Evolutionary conservation across 192 early-diverging fungal genomes (phyloP), one percentile per base, ranked within the genome.

Genomic region (Dispira simplex): DNA sequence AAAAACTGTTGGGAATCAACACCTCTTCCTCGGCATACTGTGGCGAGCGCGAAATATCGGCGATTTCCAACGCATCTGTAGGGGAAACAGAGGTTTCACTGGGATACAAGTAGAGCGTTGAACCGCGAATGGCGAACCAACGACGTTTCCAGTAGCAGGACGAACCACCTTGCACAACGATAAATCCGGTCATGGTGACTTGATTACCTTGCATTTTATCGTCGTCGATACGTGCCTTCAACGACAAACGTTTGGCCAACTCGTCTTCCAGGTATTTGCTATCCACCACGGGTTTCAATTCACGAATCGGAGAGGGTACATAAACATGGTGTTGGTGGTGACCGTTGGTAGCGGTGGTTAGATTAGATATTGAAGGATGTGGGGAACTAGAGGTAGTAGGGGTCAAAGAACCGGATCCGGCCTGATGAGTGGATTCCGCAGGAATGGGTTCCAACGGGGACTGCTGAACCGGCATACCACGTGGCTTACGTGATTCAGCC

Each of bases 81-180:
- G 75, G 75, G 4, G 65, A 58, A 26, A 73, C 70, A 20, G 68
- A 70, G 26, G 65, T 70, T 59, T 77, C 75, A 39, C 80, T 80
- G 13, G 75, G 67, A 65, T 76, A 83, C 14, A 81, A 64, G 0
- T 70, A 69, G 18, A 83, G 46, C 23, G 62, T 71, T 46, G 73
- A 71, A 23, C 75, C 76, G n/a, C 73, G 71, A 66, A 83, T 75
- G 43, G 72, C 66, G 67, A 82, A 83, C 65, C 72, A 83, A 11
- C 82, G 76, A 46, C 82, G 73, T 54, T 74, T 78, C 82, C 80
- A 83, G 60, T 56, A 56, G 54, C 23, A 56, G 18, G 54, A 56
- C 25, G 12, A 13, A 13, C 54, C 54, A 4, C 54, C 54, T 28
- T 56, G 54, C 13, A 56, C 54, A 3, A 28, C 54, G 54, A 56